Base-by-base conservation (phyloP, 768 basidiomycete species). In the Trametes maxima region DNA sequence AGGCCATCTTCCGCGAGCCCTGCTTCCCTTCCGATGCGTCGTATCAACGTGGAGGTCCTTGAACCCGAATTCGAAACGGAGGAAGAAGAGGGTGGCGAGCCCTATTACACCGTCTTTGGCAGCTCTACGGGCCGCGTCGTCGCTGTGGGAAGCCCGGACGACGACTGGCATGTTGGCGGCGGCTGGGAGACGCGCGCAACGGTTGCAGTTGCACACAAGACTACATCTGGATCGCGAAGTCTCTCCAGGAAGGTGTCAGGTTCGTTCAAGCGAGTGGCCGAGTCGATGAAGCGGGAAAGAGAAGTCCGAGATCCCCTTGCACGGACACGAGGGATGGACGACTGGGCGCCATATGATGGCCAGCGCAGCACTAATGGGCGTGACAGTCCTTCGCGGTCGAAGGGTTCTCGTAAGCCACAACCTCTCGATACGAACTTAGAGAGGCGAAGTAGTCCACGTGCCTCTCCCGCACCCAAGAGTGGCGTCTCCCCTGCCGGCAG, bases 81-180 rank as follows among this genome's bases (percentile, higher is more conserved):
- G 1, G 70, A 49, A 13, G 72, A 71, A 39, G 61, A 50, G 21
- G 46, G 47, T 59, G 71, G 13, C 64, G 75, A 72, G 11, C 83
- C 84, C n/a, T 83, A 85, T 53, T 85, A 85, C 64, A 83, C 85
- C 3, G 79, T 86, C 16, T 78, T 85, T 59, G 85, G 85, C 1
- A 74, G 77, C 6, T 69, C 75, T 0, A 75, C 80, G 1, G 83
- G 77, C 1, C 77, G 76, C 8, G 72, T 80, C 6, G 74, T 82
- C 16, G 78, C 77, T 13, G 78, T 79, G 0, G 80, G 79, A 0
- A 76, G 77, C 11, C 75, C 77, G 0, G 76, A 77, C 67, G 75
- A 75, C 25, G 63, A 64, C 16, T 69, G 63, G 68, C 57, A 66
- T n/a, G 36, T 48, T 24, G 19, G 42, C 60, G 43, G 42, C 60